Base-by-base conservation (phyloP, 139 green algal genomes). In the Chlamydomonas incerta region DNA sequence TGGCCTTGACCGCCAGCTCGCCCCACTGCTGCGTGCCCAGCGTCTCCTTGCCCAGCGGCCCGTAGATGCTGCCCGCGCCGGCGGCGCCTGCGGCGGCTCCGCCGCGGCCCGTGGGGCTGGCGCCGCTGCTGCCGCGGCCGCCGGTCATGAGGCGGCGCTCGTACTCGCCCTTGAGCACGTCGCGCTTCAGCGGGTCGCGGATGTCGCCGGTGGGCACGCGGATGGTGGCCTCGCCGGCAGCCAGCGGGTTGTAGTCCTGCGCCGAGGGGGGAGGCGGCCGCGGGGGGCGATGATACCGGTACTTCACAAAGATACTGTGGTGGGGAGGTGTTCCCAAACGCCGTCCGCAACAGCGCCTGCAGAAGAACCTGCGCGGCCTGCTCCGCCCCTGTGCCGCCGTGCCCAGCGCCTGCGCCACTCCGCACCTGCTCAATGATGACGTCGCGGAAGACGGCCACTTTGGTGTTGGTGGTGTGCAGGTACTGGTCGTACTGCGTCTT, bases 231-330 rank as follows among this genome's bases (percentile, higher is more conserved):
- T 57, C 33, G 2, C 74, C 80, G 17, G 81, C 69, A 0, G 50
- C 31, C 9, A 94, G 81, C 2, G 92, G 92, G 87, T 95, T 86
- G 82, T 95, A 95, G 72, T 95, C 90, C 34, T n/a, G n/a, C n/a
- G n/a, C n/a, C n/a, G n/a, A n/a, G n/a, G n/a, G n/a, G n/a, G n/a
- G n/a, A n/a, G n/a, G n/a, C n/a, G n/a, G n/a, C n/a, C n/a, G n/a
- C n/a, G n/a, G n/a, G n/a, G n/a, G n/a, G n/a, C n/a, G n/a, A n/a
- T n/a, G n/a, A n/a, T n/a, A n/a, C n/a, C n/a, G n/a, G n/a, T n/a
- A n/a, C n/a, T n/a, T n/a, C n/a, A n/a, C n/a, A n/a, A n/a, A n/a
- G n/a, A n/a, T n/a, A n/a, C n/a, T n/a, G n/a, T n/a, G n/a, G n/a
- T n/a, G n/a, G n/a, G n/a, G n/a, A n/a, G n/a, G n/a, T n/a, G n/a